phyloP scores from a whole-genome alignment of 2,329 filamentous ascomycete genomes.

The Herpotrichia juniperi region DNA sequence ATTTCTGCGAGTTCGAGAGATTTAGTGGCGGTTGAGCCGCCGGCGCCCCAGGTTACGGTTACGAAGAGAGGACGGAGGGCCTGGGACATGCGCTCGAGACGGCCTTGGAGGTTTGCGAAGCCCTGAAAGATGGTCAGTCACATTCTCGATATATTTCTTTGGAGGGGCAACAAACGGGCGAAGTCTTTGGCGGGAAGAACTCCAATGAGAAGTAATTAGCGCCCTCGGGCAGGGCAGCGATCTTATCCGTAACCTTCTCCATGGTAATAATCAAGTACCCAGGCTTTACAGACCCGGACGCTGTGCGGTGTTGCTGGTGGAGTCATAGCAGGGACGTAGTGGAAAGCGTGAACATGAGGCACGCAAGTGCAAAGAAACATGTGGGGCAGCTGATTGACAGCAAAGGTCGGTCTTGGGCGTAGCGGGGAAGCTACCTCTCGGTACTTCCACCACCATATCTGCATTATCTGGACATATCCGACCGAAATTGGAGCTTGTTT shows the following conservation, averaged over 20 bases:
- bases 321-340: conserved; percentile 37
- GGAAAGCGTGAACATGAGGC: conserved; percentile 19
- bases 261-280: conserved; percentile 20
- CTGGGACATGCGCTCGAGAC: conserved; percentile 92
- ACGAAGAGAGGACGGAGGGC: conserved; percentile 92
- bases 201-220: conserved; percentile 93
- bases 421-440: background rate
- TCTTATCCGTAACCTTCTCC: conserved; percentile 88
- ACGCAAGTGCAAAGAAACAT: conserved; percentile 22
- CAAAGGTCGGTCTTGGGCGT: background rate
- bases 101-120: conserved; percentile 89
- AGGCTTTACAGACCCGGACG: background rate
- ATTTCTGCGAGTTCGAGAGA: conserved; percentile 94
- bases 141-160: conserved; percentile 3
- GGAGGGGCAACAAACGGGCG: conserved; percentile 65
- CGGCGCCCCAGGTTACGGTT: conserved; percentile 97
- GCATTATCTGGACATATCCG: too few species aligned
- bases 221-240: conserved; percentile 83
- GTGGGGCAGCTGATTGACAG: conserved; percentile 24
- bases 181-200: conserved; percentile 98
- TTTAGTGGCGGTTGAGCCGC: conserved; percentile 88
- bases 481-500: too few species aligned
- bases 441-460: background rate
- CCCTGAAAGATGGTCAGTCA: conserved; percentile 57
- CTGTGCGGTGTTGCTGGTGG: conserved; percentile 19